Evolutionary conservation across 1,139 yeast species (phyloP).

Genomic region (Suzukiozyma palmioleophila): DNA sequence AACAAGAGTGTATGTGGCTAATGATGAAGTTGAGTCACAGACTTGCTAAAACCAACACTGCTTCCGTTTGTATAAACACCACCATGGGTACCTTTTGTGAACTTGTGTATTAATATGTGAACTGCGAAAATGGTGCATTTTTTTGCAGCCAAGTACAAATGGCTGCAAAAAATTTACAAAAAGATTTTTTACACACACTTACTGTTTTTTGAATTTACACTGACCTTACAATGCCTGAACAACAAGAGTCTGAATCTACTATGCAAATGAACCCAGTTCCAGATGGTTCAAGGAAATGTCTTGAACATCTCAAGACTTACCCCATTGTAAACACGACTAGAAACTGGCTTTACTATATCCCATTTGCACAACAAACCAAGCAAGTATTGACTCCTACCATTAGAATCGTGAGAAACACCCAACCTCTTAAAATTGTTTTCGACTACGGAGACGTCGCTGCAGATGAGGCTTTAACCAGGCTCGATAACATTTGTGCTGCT

Average conservation of each 20-base stretch:
- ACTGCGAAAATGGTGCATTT: too few species aligned
- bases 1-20: too few species aligned
- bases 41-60: too few species aligned
- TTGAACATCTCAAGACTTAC: slow-evolving; percentile 20
- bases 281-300: slow-evolving; percentile 1
- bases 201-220: neutral
- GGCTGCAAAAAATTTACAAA: slow-evolving; percentile 2
- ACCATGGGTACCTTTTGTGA: too few species aligned
- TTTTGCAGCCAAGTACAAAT: slow-evolving; percentile 1
- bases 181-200: neutral
- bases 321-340: slow-evolving; percentile 20
- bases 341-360: slow-evolving; percentile 16
- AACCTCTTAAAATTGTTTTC: slow-evolving; percentile 23
- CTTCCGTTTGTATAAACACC: too few species aligned
- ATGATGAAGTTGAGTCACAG: too few species aligned
- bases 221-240: slow-evolving; percentile 1
- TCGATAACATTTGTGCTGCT: slow-evolving; percentile 34
- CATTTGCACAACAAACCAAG: slow-evolving; percentile 14
- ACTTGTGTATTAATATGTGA: too few species aligned
- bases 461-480: slow-evolving; percentile 27
- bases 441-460: slow-evolving; percentile 26
- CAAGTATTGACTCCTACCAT: slow-evolving; percentile 14
- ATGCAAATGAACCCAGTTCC: neutral
- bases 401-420: slow-evolving; percentile 16
- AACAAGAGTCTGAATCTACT: neutral